Base-by-base conservation (phyloP, 805 yeast species). In the Candida maris region DNA sequence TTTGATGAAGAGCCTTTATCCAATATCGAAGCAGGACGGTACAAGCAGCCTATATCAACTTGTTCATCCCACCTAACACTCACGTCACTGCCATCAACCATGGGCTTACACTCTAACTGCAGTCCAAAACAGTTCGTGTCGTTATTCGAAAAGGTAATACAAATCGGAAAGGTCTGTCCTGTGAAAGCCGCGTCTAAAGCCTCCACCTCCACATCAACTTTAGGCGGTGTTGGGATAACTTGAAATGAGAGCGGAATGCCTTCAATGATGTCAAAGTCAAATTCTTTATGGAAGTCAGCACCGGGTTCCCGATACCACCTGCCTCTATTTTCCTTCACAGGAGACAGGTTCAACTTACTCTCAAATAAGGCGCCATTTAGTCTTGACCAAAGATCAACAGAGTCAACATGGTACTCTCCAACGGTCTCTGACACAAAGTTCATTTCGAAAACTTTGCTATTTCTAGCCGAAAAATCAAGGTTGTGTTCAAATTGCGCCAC, bases 161-260 rank as follows among this genome's bases (percentile, higher is more conserved):
- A 37, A 15, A 57, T 39, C 1, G 51, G 48, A 16, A 59, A 45
- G 0, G 32, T 41, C 37, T 67, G 67, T 8, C 68, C 68, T 20
- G 51, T 46, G 29, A 55, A 54, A 1, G 58, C 64, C 28, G 41
- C 38, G 5, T 59, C 56, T 0, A 54, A 34, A 15, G 53, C 43
- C 1, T 43, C 45, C 5, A 65, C 35, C 0, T 30, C 30, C 4
- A 63, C 48, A 14, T 45, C 52, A 0, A 63, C 52, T 3, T 59
- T 48, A 5, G 75, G 75, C 3, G 59, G 48, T 32, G 67, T 59
- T 12, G 75, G 73, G 6, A 65, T 46, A 3, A 67, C 54, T 24
- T 61, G 61, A 39, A 57, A 53, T 16, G 35, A 44, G 16, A 31
- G 30, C 28, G 40, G 41, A 4, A 31, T 19, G 2, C 51, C 46